Conservation (phyloP, 106 monocot genomes). For the Apostasia ramifera region DNA sequence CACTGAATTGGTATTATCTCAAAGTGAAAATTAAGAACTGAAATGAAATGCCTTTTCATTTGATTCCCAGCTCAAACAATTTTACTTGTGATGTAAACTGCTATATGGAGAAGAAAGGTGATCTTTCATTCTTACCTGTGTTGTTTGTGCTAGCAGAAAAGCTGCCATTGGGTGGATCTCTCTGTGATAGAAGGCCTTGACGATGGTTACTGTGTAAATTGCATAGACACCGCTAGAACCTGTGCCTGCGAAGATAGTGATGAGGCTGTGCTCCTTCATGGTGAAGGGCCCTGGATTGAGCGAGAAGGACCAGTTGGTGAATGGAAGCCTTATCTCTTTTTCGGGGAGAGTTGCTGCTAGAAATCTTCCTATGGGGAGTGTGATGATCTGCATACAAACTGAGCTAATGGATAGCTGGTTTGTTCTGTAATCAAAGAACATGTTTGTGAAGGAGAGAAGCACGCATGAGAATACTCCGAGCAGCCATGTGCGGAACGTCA, state of each 20-base stretch:
- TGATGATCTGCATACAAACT: conserved; percentile 11
- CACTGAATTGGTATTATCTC: no score
- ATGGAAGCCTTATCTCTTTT: conserved; percentile 5
- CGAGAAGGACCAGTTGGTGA: conserved; percentile 39
- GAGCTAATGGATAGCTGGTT: conserved; percentile 5
- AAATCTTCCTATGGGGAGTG: conserved; percentile 16
- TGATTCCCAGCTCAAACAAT: no score
- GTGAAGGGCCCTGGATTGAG: conserved; percentile 46
- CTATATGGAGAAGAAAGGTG: no score
- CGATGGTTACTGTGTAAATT: conserved; percentile 25
- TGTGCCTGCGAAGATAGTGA: conserved; percentile 36
- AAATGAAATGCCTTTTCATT: no score
- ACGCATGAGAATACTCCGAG: conserved; percentile 10
- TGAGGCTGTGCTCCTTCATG: conserved; percentile 41
- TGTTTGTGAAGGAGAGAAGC: conserved; percentile 13
- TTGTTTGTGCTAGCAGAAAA: conserved; percentile 23
- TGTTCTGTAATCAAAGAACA: conserved; percentile 11
- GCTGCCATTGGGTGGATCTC: conserved; percentile 22
- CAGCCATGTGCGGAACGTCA: conserved; percentile 18
- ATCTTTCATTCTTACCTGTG: conserved; percentile 21
- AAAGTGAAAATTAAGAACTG: no score
- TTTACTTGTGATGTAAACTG: no score
- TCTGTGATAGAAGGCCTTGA: conserved; percentile 43
- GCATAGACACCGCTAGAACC: conserved; percentile 15
- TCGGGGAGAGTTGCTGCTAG: conserved; percentile 15